Percentiles rank a stretch among this genome's conserved stretches.
Evolutionary conservation across 345 rosid genomes (phyloP).

Genomic region (Acer negundo): DNA sequence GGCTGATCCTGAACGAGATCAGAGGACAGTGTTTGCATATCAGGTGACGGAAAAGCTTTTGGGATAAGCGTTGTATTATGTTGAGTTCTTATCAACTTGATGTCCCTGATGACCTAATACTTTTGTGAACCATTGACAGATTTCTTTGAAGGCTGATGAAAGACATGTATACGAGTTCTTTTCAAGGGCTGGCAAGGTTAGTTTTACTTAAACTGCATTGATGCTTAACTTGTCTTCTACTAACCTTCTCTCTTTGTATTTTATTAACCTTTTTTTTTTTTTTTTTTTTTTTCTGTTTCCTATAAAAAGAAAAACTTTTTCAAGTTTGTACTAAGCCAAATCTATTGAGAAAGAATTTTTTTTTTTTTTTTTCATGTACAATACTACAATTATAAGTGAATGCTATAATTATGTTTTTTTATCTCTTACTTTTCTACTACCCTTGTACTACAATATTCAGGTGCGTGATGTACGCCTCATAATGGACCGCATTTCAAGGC

Average conservation of each 20-base stretch:
- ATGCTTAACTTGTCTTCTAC: slow-evolving; percentile 1
- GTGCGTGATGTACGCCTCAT: slow-evolving; percentile 97
- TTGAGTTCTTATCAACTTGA: slow-evolving; percentile 5
- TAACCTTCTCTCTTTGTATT: neutral
- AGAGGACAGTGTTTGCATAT: slow-evolving; percentile 98
- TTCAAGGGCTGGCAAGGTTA: slow-evolving; percentile 97
- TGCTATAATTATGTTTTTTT: neutral
- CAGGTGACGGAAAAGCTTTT: slow-evolving; percentile 53
- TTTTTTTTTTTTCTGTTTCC: neutral
- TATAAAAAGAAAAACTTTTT: neutral
- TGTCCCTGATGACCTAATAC: slow-evolving; percentile 12
- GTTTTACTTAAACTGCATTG: slow-evolving; percentile 17
- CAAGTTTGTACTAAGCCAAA: neutral
- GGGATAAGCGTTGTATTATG: neutral
- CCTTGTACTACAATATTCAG: slow-evolving; percentile 43
- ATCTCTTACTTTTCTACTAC: slow-evolving; percentile 1
- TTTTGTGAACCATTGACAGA: slow-evolving; percentile 42
- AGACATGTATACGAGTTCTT: slow-evolving; percentile 93
- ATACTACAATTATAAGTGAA: neutral
- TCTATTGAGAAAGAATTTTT: neutral
- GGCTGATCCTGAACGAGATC: slow-evolving; percentile 98
- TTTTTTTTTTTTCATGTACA: neutral
- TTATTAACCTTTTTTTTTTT: neutral
- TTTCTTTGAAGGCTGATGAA: slow-evolving; percentile 90
- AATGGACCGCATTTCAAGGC: slow-evolving; percentile 96